Evolutionary conservation across 176 grass and related monocot species (phyloP).

Genomic region (Eremochloa ophiuroides): DNA sequence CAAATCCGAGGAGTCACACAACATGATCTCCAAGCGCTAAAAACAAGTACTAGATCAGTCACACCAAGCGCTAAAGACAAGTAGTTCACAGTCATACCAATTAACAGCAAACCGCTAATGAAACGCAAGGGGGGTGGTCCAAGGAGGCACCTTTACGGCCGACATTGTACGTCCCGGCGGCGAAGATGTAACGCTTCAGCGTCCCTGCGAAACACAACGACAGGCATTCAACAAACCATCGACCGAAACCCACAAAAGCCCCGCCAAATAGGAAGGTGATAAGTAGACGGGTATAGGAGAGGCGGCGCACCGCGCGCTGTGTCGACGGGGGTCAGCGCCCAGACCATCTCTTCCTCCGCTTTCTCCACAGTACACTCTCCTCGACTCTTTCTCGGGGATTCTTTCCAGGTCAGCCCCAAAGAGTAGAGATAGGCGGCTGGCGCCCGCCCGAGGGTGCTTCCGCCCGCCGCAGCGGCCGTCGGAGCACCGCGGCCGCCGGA

Average conservation of each 20-base stretch:
- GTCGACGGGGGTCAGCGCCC: slow-evolving; percentile 63
- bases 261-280: not conserved
- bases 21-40: not conserved
- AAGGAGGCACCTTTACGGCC: slow-evolving; percentile 78
- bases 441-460: not conserved
- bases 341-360: slow-evolving; percentile 51
- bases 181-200: slow-evolving; percentile 74
- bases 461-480: slow-evolving; percentile 14
- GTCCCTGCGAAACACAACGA: slow-evolving; percentile 41
- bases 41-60: no score
- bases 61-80: not conserved
- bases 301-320: slow-evolving; percentile 47
- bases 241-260: not conserved
- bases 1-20: not conserved
- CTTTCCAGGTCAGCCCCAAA: not conserved
- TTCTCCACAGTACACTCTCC: not conserved
- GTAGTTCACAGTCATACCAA: not conserved
- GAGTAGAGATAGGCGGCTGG: not conserved
- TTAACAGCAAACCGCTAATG: not conserved
- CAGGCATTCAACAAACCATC: slow-evolving; percentile 4
- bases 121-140: not conserved
- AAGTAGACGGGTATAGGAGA: not conserved
- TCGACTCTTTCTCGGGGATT: not conserved
- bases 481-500: not conserved
- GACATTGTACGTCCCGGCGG: slow-evolving; percentile 76